Percentiles rank a stretch among this genome's conserved stretches.
Conservation (phyloP, 345 rosid genomes). For the Populus nigra region DNA sequence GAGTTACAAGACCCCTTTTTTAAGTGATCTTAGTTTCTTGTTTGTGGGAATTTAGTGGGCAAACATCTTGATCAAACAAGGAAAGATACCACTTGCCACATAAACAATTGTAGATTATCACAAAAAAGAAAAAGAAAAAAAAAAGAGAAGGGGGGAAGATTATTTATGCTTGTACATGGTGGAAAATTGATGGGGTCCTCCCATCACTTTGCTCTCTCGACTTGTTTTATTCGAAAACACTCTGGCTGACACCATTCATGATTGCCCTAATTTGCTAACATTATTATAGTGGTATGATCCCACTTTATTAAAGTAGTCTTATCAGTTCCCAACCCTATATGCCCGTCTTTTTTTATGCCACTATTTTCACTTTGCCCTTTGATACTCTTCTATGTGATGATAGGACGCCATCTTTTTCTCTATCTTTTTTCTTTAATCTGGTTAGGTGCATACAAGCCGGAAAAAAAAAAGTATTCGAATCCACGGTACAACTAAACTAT, state of each 20-base stretch:
- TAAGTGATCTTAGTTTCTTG: too few relatives aligned
- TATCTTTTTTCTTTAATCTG: background rate
- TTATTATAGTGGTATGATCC: background rate
- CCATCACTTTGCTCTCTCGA: background rate
- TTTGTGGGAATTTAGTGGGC: too few relatives aligned
- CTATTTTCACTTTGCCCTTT: background rate
- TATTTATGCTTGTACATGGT: background rate
- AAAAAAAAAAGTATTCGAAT: background rate
- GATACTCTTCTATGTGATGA: background rate
- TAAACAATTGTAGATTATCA: background rate
- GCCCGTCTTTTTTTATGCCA: background rate
- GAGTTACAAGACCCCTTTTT: too few relatives aligned
- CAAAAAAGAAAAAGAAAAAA: background rate
- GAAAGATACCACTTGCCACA: background rate
- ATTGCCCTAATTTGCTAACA: background rate
- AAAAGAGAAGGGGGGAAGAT: background rate
- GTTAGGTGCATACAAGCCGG: background rate
- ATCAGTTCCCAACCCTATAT: background rate
- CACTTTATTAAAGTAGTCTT: conserved; percentile 11
- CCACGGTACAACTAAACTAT: too few relatives aligned
- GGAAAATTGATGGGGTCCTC: background rate
- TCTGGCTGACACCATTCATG: conserved; percentile 11
- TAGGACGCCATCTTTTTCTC: background rate
- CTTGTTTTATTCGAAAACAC: conserved; percentile 6
- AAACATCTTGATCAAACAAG: background rate